A percentile compares a stretch with the other conserved stretches of the same genome.
Evolutionary conservation across 148 eudicot genomes (phyloP).

Genomic region (Chenopodium berlandieri): DNA sequence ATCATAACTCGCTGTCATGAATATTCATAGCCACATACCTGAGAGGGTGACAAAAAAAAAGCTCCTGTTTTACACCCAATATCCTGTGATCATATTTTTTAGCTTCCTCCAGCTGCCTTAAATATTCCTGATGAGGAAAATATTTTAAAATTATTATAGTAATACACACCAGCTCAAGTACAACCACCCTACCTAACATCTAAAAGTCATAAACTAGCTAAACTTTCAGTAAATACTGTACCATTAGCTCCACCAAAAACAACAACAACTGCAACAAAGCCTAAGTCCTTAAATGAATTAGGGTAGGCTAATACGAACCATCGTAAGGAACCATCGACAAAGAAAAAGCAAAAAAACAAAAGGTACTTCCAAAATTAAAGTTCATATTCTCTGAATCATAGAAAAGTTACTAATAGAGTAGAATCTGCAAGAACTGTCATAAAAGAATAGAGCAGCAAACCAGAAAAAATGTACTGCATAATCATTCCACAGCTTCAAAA

Average conservation of each 20-base stretch:
- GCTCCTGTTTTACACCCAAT: conserved; percentile 83
- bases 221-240: background rate
- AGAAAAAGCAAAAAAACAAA: background rate
- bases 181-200: background rate
- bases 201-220: background rate
- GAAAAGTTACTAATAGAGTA: background rate
- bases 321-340: too few species aligned
- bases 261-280: too few species aligned
- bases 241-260: background rate
- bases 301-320: too few species aligned
- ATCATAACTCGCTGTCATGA: background rate
- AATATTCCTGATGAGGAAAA: conserved; percentile 62
- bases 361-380: background rate
- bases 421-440: background rate
- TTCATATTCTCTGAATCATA: background rate
- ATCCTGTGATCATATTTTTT: conserved; percentile 95
- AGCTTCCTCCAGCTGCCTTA: conserved; percentile 78
- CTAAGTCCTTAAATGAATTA: too few species aligned
- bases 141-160: background rate
- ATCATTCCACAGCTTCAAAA: background rate
- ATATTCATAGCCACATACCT: conserved; percentile 45
- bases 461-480: background rate
- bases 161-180: background rate
- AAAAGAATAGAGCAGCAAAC: background rate
- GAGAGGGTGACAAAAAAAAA: conserved; percentile 92